Percentiles rank a stretch among this genome's conserved stretches.
These are phyloP conservation scores for Odontarrhena argentea DNA, from an alignment of 345 rosid species.

Conservation along the genomic window DNA sequence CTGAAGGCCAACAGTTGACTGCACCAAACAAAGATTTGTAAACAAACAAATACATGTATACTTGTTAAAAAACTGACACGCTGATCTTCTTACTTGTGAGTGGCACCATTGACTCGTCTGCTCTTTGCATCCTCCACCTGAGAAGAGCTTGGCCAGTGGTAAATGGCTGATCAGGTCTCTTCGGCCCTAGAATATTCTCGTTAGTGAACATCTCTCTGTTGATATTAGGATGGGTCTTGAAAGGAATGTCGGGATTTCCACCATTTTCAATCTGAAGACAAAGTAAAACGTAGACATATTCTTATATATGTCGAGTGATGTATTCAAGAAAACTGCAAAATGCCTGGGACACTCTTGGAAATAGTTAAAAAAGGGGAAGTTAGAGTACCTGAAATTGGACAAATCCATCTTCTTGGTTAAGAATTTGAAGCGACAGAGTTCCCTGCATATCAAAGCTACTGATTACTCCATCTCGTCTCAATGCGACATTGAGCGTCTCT, in stretches of 20 bases:
- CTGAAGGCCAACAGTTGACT: slow-evolving; percentile 99
- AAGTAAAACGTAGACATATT: slow-evolving; percentile 5
- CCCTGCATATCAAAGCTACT: slow-evolving; percentile 97
- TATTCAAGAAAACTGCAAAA: not conserved
- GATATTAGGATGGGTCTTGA: slow-evolving; percentile 97
- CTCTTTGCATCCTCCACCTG: slow-evolving; percentile 98
- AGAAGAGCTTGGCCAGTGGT: slow-evolving; percentile 91
- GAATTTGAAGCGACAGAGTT: slow-evolving; percentile 91
- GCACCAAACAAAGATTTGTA: slow-evolving; percentile 38
- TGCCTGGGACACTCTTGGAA: slow-evolving; percentile 4
- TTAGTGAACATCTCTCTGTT: slow-evolving; percentile 77
- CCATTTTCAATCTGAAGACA: slow-evolving; percentile 80
- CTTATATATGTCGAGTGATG: slow-evolving; percentile 6
- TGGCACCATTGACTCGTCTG: slow-evolving; percentile 97
- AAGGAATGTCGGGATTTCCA: slow-evolving; percentile 76
- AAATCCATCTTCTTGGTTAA: slow-evolving; percentile 89
- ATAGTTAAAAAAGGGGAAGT: not conserved
- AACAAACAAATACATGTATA: slow-evolving; percentile 22
- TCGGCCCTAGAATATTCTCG: slow-evolving; percentile 83
- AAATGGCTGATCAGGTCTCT: slow-evolving; percentile 91
- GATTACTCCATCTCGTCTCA: slow-evolving; percentile 92
- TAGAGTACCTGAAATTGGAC: slow-evolving; percentile 91
- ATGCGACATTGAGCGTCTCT: slow-evolving; percentile 84
- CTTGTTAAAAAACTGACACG: slow-evolving; percentile 5
- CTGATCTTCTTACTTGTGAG: slow-evolving; percentile 66